Conservation (phyloP, 2,329 filamentous ascomycete species). For the Thermothelomyces thermophilus region DNA sequence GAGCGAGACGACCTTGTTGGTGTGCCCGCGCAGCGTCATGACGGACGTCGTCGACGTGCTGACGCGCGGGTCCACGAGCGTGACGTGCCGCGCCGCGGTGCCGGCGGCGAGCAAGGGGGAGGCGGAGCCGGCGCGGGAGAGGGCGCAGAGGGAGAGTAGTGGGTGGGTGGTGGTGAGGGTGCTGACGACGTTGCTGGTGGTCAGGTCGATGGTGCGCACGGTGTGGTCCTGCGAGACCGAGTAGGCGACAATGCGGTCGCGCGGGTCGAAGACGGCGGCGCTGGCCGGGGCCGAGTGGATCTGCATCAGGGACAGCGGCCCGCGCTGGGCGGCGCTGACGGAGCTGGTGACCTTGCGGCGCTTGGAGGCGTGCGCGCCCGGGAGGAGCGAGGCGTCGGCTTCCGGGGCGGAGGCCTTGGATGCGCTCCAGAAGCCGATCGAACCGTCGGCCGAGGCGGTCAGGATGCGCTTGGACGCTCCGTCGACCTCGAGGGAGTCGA, state of each 20-base stretch:
- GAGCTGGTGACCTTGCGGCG: constrained; percentile 60
- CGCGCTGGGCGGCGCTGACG: constrained; percentile 58
- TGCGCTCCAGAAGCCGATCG: constrained; percentile 82
- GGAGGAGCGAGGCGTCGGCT: constrained; percentile 63
- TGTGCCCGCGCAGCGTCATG: constrained; percentile 87
- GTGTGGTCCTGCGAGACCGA: constrained; percentile 88
- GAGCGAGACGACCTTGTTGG: constrained; percentile 59
- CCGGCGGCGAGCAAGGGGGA: constrained; percentile 58
- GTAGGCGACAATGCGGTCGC: constrained; percentile 83
- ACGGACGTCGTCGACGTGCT: constrained; percentile 69
- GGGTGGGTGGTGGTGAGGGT: constrained; percentile 78
- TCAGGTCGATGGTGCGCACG: constrained; percentile 83
- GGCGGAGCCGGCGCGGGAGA: constrained; percentile 57
- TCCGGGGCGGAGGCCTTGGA: constrained; percentile 69
- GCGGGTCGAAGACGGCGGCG: constrained; percentile 75
- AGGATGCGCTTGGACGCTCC: constrained; percentile 65
- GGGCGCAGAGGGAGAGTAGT: constrained; percentile 68
- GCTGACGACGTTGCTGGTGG: constrained; percentile 71
- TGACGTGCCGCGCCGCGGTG: constrained; percentile 79
- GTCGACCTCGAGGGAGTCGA: constrained; percentile 68
- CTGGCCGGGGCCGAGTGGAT: constrained; percentile 70
- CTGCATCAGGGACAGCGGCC: constrained; percentile 66
- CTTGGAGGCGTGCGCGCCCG: constrained; percentile 63
- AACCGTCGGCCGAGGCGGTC: constrained; percentile 77
- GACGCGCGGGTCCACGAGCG: constrained; percentile 82